Conservation (phyloP, 2,329 filamentous ascomycete genomes). For the Blastomyces silverae region DNA sequence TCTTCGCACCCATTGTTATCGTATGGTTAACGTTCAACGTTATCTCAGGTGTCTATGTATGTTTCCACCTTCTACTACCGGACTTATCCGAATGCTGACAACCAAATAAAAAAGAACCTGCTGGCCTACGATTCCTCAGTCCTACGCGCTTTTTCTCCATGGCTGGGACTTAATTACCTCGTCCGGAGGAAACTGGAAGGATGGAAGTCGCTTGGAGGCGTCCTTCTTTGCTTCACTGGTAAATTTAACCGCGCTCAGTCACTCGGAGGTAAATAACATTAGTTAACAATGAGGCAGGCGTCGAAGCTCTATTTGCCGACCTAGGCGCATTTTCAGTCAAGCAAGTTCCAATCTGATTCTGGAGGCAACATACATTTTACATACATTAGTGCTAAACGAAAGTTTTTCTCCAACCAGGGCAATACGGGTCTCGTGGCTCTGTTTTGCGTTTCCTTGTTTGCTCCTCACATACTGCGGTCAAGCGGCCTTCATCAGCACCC, state of each 20-base stretch:
- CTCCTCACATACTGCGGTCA: conserved; percentile 59
- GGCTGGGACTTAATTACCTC: conserved; percentile 46
- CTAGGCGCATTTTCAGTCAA: conserved; percentile 58
- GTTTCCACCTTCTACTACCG: conserved; percentile 14
- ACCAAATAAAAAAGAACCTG: conserved; percentile 33
- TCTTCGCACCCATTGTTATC: conserved; percentile 51
- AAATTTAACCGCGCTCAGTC: not conserved
- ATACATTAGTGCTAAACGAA: conserved; percentile 17
- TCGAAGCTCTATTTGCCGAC: conserved; percentile 74
- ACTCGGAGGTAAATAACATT: not conserved
- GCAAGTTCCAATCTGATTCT: conserved; percentile 16
- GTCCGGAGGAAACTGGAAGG: conserved; percentile 46
- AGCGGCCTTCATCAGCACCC: conserved; percentile 60
- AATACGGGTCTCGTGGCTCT: conserved; percentile 66
- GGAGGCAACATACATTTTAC: conserved; percentile 37
- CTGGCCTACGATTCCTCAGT: conserved; percentile 44
- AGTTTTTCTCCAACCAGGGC: conserved; percentile 38
- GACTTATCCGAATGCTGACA: not conserved
- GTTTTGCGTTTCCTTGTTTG: conserved; percentile 61
- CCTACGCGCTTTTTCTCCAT: conserved; percentile 48
- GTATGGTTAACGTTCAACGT: conserved; percentile 51
- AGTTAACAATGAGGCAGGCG: conserved; percentile 39
- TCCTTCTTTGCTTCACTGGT: conserved; percentile 63
- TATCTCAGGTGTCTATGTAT: conserved; percentile 48
- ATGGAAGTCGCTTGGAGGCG: conserved; percentile 52